Evolutionary conservation across 2,329 filamentous ascomycete genomes (phyloP).

Genomic region (Amphichorda felina): DNA sequence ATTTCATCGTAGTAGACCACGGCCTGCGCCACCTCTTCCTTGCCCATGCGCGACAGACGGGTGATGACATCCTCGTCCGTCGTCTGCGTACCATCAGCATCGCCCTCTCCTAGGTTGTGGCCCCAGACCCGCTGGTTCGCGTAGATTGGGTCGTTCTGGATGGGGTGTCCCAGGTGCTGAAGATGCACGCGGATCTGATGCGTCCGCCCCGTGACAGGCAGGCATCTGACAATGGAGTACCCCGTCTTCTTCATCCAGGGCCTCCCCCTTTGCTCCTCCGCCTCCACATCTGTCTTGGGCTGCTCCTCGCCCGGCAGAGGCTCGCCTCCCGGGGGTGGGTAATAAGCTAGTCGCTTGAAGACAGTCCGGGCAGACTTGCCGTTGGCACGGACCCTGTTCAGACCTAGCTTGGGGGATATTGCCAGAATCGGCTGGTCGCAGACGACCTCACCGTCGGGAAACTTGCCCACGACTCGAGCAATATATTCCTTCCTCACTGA

Average conservation of each 20-base stretch:
- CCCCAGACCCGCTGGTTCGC: conserved; percentile 91
- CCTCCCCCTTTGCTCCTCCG: conserved; percentile 10
- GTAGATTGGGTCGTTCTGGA: conserved; percentile 96
- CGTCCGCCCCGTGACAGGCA: conserved; percentile 86
- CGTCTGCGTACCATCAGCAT: conserved; percentile 54
- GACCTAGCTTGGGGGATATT: conserved; percentile 86
- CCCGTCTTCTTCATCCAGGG: conserved; percentile 51
- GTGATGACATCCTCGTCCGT: conserved; percentile 85
- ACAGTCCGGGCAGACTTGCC: conserved; percentile 85
- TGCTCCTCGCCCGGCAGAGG: conserved; percentile 6
- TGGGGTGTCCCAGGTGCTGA: conserved; percentile 88
- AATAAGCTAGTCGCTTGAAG: conserved; percentile 88
- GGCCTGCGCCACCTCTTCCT: conserved; percentile 81
- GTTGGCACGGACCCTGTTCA: conserved; percentile 89
- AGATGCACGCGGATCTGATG: conserved; percentile 93
- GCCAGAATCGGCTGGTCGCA: conserved; percentile 90
- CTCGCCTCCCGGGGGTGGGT: conserved; percentile 33
- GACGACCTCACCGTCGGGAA: conserved; percentile 81
- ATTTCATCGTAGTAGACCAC: conserved; percentile 91
- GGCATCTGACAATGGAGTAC: conserved; percentile 89
- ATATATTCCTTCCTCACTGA: conserved; percentile 94
- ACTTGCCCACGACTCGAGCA: conserved; percentile 79
- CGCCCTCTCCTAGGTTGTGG: conserved; percentile 56
- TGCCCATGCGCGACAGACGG: conserved; percentile 80
- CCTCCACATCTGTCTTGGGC: conserved; percentile 9